A percentile compares a stretch with the other conserved stretches of the same genome.
phyloP scores from a whole-genome alignment of 305 asterid genomes.

The Striga hermonthica region DNA sequence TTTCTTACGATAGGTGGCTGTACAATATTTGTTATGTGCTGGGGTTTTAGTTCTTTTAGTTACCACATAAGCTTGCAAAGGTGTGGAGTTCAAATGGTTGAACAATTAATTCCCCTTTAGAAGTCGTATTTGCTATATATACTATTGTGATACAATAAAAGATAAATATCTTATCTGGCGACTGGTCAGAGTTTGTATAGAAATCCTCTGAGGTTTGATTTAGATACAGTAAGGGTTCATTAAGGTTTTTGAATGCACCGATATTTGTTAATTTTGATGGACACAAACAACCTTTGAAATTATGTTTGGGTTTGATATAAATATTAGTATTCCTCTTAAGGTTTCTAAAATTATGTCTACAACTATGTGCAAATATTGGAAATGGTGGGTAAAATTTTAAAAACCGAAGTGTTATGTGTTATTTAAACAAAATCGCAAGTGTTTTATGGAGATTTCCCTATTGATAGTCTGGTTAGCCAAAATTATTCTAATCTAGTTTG shows the following conservation, averaged over 20 bases:
- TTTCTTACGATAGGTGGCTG: conserved; percentile 14
- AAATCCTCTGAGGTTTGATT: background rate
- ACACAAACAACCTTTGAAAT: background rate
- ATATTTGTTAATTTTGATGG: background rate
- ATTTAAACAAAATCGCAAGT: conserved; percentile 5
- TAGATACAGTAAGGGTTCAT: background rate
- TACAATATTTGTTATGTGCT: background rate
- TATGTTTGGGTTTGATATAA: conserved; percentile 7
- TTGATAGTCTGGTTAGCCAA: background rate
- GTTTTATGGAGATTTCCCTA: background rate
- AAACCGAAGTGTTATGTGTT: background rate
- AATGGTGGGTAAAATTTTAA: conserved; percentile 3
- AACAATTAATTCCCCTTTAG: background rate
- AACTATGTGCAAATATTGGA: conserved; percentile 11
- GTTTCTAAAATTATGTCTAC: conserved; percentile 12
- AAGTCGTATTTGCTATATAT: background rate
- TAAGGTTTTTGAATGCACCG: no score
- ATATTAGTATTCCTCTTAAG: background rate
- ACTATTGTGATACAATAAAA: conserved; percentile 20
- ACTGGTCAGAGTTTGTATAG: background rate
- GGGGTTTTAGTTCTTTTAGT: background rate
- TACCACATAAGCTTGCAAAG: conserved; percentile 7
- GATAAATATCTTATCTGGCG: background rate
- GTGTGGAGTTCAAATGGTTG: conserved; percentile 12
- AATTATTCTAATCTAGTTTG: background rate